Conservation (phyloP, 768 basidiomycete species). For the Porpolomopsis calyptriformis region DNA sequence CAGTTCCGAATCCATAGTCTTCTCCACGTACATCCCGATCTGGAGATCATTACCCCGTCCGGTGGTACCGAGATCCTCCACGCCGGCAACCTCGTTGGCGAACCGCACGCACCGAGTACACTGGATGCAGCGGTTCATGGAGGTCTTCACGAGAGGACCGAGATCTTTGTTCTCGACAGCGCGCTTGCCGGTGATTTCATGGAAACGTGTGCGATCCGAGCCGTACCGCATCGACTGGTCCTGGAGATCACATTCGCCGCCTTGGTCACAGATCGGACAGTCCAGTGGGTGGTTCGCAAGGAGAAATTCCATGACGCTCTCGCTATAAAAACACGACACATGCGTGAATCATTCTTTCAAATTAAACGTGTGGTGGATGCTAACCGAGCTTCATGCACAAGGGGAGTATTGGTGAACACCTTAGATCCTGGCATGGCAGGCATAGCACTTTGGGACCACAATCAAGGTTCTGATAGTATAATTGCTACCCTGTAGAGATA, state of each 20-base stretch:
- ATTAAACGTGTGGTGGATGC: not conserved
- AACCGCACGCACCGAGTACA: conserved; percentile 99
- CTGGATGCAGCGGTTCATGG: conserved; percentile 98
- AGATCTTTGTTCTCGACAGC: conserved; percentile 98
- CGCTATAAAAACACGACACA: conserved; percentile 35
- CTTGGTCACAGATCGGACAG: conserved; percentile 98
- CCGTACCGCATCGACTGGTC: conserved; percentile 99
- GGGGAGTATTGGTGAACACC: conserved; percentile 87
- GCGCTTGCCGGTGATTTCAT: conserved; percentile 96
- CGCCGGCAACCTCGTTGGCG: conserved; percentile 97
- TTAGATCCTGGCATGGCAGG: conserved; percentile 93
- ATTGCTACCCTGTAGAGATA: conserved; percentile 1
- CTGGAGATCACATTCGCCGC: conserved; percentile 97
- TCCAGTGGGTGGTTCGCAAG: conserved; percentile 97
- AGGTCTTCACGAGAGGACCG: conserved; percentile 95
- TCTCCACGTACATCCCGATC: conserved; percentile 97
- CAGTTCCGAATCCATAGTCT: conserved; percentile 94
- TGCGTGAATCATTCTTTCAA: not conserved
- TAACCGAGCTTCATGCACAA: conserved; percentile 80
- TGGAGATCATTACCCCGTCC: conserved; percentile 98
- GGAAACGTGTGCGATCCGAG: conserved; percentile 93
- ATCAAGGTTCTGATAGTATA: not conserved
- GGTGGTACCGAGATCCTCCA: conserved; percentile 93
- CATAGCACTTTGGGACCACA: conserved; percentile 60
- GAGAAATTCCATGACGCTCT: conserved; percentile 99